A percentile compares a stretch with the other conserved stretches of the same genome.
Conservation (phyloP, 164 flowering plant genomes). For the Magnolia officinalis region DNA sequence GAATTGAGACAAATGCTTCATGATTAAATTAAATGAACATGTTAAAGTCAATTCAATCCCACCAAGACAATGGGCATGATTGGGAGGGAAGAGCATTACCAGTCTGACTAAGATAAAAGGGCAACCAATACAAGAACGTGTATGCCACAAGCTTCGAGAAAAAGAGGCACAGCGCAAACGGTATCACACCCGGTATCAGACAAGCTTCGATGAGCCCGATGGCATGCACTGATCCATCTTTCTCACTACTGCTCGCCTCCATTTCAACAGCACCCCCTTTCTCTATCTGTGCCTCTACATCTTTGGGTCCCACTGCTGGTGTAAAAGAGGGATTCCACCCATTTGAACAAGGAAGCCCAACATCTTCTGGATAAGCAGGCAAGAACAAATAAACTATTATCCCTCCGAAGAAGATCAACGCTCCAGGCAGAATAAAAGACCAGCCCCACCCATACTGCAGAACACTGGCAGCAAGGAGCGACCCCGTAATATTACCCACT, state of each 20-base stretch:
- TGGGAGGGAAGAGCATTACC: slow-evolving; percentile 37
- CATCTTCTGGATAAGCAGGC: slow-evolving; percentile 85
- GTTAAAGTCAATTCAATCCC: not conserved
- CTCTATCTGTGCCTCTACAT: slow-evolving; percentile 36
- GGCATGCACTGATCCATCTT: slow-evolving; percentile 27
- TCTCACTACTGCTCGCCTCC: slow-evolving; percentile 4
- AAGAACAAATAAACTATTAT: slow-evolving; percentile 68
- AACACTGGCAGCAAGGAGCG: slow-evolving; percentile 75
- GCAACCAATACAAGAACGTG: slow-evolving; percentile 93
- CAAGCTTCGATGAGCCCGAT: slow-evolving; percentile 74
- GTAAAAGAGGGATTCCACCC: slow-evolving; percentile 10
- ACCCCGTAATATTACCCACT: slow-evolving; percentile 75
- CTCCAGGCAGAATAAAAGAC: slow-evolving; percentile 87
- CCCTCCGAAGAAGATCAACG: slow-evolving; percentile 56
- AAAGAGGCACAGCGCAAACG: slow-evolving; percentile 86
- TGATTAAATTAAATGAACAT: no score
- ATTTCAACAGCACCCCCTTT: slow-evolving; percentile 17
- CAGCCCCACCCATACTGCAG: slow-evolving; percentile 92
- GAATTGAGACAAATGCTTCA: no score
- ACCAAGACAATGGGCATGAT: not conserved
- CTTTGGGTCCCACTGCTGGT: slow-evolving; percentile 19
- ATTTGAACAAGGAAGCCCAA: slow-evolving; percentile 49
- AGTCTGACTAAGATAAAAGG: slow-evolving; percentile 87
- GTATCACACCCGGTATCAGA: slow-evolving; percentile 83
- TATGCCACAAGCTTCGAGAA: slow-evolving; percentile 95